These are phyloP conservation scores for Irpex sp. DNA, from an alignment of 1,284 basidiomycete genomes.

Conservation along the genomic window DNA sequence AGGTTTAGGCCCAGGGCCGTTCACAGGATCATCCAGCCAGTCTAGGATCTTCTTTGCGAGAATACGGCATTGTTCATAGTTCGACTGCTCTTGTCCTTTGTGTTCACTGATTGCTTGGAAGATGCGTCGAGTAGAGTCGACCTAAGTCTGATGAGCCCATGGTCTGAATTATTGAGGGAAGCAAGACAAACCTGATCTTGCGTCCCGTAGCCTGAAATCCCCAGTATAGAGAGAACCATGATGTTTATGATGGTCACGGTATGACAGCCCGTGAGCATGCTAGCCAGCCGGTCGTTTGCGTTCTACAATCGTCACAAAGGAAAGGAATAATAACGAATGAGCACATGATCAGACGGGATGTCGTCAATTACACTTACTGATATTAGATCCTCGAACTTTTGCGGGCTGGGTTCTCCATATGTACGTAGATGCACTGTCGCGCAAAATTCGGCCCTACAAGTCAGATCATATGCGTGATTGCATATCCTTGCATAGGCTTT, in stretches of 20 bases:
- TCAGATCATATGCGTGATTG: neutral
- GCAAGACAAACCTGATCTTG: too few relatives aligned
- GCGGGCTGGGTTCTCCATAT: neutral
- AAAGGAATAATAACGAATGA: too few relatives aligned
- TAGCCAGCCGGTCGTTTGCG: too few relatives aligned
- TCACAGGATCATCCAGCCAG: neutral
- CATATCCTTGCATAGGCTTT: neutral
- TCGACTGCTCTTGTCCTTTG: neutral
- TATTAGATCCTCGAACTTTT: neutral
- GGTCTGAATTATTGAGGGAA: too few relatives aligned
- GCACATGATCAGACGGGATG: neutral
- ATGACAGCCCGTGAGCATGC: too few relatives aligned
- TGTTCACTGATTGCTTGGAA: neutral
- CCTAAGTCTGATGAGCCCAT: neutral
- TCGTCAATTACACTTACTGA: neutral
- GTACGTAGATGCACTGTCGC: too few relatives aligned
- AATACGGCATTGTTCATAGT: neutral
- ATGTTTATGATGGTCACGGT: too few relatives aligned
- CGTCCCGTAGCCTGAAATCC: too few relatives aligned
- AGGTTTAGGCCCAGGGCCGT: too few relatives aligned
- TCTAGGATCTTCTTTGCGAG: neutral
- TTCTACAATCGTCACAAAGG: too few relatives aligned
- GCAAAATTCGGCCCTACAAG: neutral
- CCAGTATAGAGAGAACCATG: too few relatives aligned
- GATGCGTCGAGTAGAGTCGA: neutral